phyloP scores from a whole-genome alignment of 2,329 filamentous ascomycete species.

The Arthrobotrys sphaeroides region DNA sequence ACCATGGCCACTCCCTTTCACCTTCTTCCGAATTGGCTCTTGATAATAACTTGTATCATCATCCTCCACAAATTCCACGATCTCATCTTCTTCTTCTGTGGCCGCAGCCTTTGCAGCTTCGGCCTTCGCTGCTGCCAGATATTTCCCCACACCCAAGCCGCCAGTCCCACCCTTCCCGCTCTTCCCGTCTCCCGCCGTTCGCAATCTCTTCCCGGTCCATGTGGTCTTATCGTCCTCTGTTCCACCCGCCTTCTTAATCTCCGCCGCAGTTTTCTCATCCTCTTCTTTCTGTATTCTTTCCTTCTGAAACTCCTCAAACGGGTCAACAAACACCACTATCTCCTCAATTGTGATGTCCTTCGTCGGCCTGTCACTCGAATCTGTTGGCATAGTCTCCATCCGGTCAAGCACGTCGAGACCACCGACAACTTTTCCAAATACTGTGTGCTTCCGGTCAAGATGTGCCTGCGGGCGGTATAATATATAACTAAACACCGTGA shows the following conservation, averaged over 20 bases:
- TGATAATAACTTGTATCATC: slow-evolving; percentile 68
- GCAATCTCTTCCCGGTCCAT: slow-evolving; percentile 93
- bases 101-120: slow-evolving; percentile 4
- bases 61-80: slow-evolving; percentile 70
- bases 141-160: slow-evolving; percentile 75
- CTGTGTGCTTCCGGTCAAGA: slow-evolving; percentile 91
- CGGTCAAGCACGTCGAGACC: slow-evolving; percentile 75
- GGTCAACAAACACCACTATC: slow-evolving; percentile 87
- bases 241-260: slow-evolving; percentile 72
- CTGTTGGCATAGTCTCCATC: slow-evolving; percentile 80
- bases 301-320: slow-evolving; percentile 91
- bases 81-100: slow-evolving; percentile 64
- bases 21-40: slow-evolving; percentile 82
- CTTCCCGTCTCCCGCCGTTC: slow-evolving; percentile 66
- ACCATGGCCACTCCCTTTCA: slow-evolving; percentile 73
- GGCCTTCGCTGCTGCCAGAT: slow-evolving; percentile 72
- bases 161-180: slow-evolving; percentile 64
- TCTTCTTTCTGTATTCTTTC: slow-evolving; percentile 74
- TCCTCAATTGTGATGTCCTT: slow-evolving; percentile 83
- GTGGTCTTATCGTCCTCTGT: slow-evolving; percentile 89
- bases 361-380: slow-evolving; percentile 77
- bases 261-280: slow-evolving; percentile 69
- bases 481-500: slow-evolving; percentile 71
- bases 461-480: slow-evolving; percentile 85
- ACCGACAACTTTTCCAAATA: slow-evolving; percentile 86